phyloP scores from a whole-genome alignment of 805 yeast species.

The Candida parachauliodes region DNA sequence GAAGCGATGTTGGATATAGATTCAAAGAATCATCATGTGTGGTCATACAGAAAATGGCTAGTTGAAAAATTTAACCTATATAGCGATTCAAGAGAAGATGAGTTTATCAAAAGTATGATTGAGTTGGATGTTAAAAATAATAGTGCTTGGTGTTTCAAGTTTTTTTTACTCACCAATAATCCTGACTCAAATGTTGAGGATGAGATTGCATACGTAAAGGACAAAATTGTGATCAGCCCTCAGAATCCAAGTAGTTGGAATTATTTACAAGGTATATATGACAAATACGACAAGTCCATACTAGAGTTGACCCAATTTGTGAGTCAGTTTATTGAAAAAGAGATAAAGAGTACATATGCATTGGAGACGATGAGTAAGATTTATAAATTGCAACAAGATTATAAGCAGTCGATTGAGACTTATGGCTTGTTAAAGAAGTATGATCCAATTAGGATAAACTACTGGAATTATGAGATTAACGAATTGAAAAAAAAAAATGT shows the following conservation, averaged over 20 bases:
- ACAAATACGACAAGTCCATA: slow-evolving; percentile 22
- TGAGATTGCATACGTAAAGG: slow-evolving; percentile 55
- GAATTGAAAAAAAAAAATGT: too few relatives aligned
- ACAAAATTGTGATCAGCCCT: slow-evolving; percentile 57
- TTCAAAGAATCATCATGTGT: slow-evolving; percentile 90
- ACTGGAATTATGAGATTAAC: slow-evolving; percentile 54
- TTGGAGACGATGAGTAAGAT: slow-evolving; percentile 59
- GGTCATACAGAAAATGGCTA: slow-evolving; percentile 91
- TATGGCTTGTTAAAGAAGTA: slow-evolving; percentile 52
- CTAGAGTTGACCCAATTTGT: slow-evolving; percentile 45
- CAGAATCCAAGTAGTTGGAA: slow-evolving; percentile 87
- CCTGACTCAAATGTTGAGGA: slow-evolving; percentile 18
- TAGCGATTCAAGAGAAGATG: slow-evolving; percentile 44
- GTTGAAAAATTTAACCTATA: slow-evolving; percentile 53
- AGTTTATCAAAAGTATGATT: slow-evolving; percentile 47
- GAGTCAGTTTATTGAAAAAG: slow-evolving; percentile 32
- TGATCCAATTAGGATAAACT: slow-evolving; percentile 60
- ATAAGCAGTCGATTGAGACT: slow-evolving; percentile 35
- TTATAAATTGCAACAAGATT: slow-evolving; percentile 26
- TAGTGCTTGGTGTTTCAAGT: slow-evolving; percentile 91
- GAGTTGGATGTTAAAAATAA: slow-evolving; percentile 75
- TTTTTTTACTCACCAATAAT: slow-evolving; percentile 44
- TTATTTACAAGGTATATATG: slow-evolving; percentile 61
- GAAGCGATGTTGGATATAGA: slow-evolving; percentile 72
- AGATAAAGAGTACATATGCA: slow-evolving; percentile 54